phyloP scores from a whole-genome alignment of 345 rosid genomes.

The Murraya koenigii region DNA sequence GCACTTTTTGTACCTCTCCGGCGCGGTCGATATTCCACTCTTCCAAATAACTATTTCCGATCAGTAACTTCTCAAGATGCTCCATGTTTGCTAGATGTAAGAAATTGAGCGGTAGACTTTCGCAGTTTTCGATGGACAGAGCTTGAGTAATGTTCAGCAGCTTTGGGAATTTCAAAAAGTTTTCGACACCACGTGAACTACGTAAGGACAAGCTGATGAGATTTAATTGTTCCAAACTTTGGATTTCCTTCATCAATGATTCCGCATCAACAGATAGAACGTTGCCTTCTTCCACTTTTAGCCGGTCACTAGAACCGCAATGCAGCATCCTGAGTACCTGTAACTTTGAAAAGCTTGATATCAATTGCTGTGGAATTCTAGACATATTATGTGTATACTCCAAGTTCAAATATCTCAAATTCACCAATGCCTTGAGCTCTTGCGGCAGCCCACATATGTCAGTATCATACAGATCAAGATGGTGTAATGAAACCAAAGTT shows the following conservation, averaged over 20 bases:
- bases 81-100: not conserved
- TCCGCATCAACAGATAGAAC: not conserved
- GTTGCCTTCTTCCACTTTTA: not conserved
- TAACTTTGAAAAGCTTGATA: not conserved
- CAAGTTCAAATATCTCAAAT: conserved; percentile 24
- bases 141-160: not conserved
- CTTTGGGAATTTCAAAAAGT: not conserved
- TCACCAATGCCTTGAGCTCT: conserved; percentile 21
- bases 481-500: conserved; percentile 7
- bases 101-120: not conserved
- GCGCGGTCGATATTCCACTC: not conserved
- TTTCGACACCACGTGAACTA: not conserved
- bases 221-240: conserved; percentile 4
- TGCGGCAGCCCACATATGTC: conserved; percentile 23
- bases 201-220: not conserved
- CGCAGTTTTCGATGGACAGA: not conserved
- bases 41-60: not conserved
- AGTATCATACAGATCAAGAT: conserved; percentile 29
- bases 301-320: not conserved
- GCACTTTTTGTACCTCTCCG: not conserved
- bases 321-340: conserved; percentile 6
- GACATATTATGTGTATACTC: not conserved
- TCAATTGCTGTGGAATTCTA: conserved; percentile 15
- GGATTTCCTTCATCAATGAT: conserved; percentile 5
- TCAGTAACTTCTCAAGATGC: too few relatives aligned